phyloP scores from a whole-genome alignment of 495 filamentous ascomycete genomes.

The Eremomyces bilateralis region DNA sequence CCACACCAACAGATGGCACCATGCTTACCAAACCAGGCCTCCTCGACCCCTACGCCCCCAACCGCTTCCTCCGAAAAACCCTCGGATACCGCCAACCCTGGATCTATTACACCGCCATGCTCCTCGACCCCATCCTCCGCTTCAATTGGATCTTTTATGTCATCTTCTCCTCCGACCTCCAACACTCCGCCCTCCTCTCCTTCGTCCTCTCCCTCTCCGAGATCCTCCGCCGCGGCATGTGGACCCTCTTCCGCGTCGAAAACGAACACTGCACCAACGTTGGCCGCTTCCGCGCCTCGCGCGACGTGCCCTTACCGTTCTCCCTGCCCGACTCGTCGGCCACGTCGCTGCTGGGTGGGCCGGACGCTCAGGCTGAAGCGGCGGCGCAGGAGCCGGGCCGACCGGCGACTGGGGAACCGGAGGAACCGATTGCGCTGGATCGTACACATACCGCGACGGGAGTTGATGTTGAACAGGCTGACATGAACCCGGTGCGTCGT shows the following conservation, averaged over 20 bases:
- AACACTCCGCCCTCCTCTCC: constrained; percentile 57
- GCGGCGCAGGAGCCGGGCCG: constrained; percentile 1
- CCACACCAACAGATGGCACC: not conserved
- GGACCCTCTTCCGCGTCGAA: constrained; percentile 83
- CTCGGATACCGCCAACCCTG: constrained; percentile 53
- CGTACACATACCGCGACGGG: constrained; percentile 2
- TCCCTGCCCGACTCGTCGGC: constrained; percentile 17
- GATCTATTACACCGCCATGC: constrained; percentile 71
- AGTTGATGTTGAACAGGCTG: constrained; percentile 3
- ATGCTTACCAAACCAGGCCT: constrained; percentile 24
- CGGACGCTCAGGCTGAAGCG: not conserved
- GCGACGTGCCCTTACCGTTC: constrained; percentile 69
- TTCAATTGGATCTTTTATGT: constrained; percentile 94
- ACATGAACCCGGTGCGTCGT: not conserved
- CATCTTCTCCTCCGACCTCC: constrained; percentile 52
- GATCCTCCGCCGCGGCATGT: constrained; percentile 61
- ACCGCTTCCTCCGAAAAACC: constrained; percentile 55
- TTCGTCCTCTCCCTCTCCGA: constrained; percentile 61
- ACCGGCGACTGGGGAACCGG: constrained; percentile 2
- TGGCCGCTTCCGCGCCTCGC: constrained; percentile 55
- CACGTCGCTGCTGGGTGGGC: not conserved
- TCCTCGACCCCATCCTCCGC: constrained; percentile 66
- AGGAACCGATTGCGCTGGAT: constrained; percentile 1
- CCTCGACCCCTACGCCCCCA: constrained; percentile 46
- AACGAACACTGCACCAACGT: constrained; percentile 92